These are phyloP conservation scores for slime mould (Dictyostelium discoideum) DNA, from an alignment of 78 protist species.

Conservation along the genomic window DNA sequence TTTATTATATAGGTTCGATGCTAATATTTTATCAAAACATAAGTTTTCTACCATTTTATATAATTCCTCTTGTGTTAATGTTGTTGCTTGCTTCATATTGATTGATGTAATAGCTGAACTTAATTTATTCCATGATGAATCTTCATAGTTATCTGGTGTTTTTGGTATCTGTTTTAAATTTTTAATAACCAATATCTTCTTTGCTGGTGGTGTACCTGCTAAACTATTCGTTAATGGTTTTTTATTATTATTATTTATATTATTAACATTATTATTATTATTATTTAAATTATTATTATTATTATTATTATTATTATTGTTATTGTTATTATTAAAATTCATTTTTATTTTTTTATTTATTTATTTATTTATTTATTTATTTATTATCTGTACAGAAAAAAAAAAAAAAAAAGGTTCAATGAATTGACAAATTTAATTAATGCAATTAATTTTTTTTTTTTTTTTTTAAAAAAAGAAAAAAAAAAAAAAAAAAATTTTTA, in stretches of 20 bases:
- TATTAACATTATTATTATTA: not conserved
- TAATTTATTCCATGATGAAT: slow-evolving; percentile 58
- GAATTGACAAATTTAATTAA: not conserved
- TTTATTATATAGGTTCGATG: slow-evolving; percentile 23
- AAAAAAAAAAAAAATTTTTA: not conserved
- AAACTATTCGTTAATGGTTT: slow-evolving; percentile 3
- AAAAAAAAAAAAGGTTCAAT: not conserved
- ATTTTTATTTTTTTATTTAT: not conserved
- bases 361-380: not conserved
- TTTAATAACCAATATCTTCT: slow-evolving; percentile 71
- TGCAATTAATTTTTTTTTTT: not conserved
- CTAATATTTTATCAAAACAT: slow-evolving; percentile 29
- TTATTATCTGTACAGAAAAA: not conserved
- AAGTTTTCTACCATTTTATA: slow-evolving; percentile 72
- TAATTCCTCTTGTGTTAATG: slow-evolving; percentile 47
- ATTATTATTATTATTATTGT: not conserved
- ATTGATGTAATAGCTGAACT: slow-evolving; percentile 47
- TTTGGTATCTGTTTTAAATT: slow-evolving; percentile 54
- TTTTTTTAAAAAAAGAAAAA: not conserved
- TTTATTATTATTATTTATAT: slow-evolving; percentile 13
- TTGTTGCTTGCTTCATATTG: slow-evolving; percentile 11
- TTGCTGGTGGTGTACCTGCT: slow-evolving; percentile 3
- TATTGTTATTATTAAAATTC: not conserved
- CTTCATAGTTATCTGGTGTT: slow-evolving; percentile 58
- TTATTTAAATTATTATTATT: not conserved